Percentiles rank a stretch among this genome's conserved stretches.
These are phyloP conservation scores for Prunus davidiana DNA, from an alignment of 306 rosid genomes.

Conservation along the genomic window DNA sequence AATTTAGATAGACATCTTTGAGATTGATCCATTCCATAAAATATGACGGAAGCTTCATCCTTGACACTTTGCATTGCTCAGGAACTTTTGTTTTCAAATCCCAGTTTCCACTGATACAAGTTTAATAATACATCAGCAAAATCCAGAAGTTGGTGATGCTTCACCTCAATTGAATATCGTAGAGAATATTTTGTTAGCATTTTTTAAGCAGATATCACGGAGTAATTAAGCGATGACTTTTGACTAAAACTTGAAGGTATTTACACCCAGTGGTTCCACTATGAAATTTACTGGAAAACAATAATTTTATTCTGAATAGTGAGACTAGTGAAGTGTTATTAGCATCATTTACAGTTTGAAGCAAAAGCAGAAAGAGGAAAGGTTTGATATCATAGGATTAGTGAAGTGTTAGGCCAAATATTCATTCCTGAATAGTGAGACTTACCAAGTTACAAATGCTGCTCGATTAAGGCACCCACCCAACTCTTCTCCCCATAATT, in stretches of 20 bases:
- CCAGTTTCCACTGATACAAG: slow-evolving; percentile 84
- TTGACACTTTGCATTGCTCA: slow-evolving; percentile 84
- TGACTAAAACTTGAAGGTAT: background rate
- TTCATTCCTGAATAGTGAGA: slow-evolving; percentile 11
- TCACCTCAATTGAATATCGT: background rate
- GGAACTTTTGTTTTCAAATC: slow-evolving; percentile 94
- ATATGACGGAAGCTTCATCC: slow-evolving; percentile 69
- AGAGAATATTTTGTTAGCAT: background rate
- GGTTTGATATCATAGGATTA: background rate
- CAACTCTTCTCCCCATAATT: slow-evolving; percentile 45
- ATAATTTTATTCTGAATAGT: background rate
- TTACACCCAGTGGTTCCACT: background rate
- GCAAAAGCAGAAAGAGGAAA: background rate
- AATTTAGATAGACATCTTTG: slow-evolving; percentile 88
- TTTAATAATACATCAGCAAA: slow-evolving; percentile 16
- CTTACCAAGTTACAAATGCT: slow-evolving; percentile 85
- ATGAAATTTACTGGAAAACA: background rate
- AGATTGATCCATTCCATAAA: slow-evolving; percentile 93
- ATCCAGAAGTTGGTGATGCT: background rate
- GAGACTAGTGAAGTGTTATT: background rate
- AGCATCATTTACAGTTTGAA: background rate
- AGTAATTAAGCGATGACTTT: background rate
- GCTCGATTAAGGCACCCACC: slow-evolving; percentile 60
- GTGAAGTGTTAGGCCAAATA: background rate
- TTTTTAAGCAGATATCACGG: background rate